These are phyloP conservation scores for Neltuma alba DNA, from an alignment of 306 rosid species.

Conservation along the genomic window DNA sequence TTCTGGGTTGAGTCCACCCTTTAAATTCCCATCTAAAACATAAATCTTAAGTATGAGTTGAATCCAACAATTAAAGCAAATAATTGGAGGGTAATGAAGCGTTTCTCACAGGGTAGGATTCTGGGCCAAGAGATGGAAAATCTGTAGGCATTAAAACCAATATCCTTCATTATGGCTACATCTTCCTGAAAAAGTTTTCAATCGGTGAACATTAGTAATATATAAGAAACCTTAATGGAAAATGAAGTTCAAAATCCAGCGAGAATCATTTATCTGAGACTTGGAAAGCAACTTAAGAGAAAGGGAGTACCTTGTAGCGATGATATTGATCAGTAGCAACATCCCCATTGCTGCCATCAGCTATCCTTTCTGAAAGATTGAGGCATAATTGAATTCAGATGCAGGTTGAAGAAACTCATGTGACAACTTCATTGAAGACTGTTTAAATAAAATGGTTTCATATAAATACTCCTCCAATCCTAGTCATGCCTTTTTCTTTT, in stretches of 20 bases:
- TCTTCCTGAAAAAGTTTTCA: conserved; percentile 45
- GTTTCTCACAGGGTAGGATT: conserved; percentile 51
- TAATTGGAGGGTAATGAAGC: background rate
- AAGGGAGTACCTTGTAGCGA: conserved; percentile 44
- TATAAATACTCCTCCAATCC: no score
- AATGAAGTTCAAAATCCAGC: background rate
- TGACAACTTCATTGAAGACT: no score
- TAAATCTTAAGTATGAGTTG: no score
- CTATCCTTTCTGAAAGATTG: conserved; percentile 3
- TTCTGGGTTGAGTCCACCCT: conserved; percentile 48
- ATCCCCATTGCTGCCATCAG: background rate
- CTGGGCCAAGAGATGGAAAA: conserved; percentile 65
- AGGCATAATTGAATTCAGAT: background rate
- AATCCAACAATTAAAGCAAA: background rate
- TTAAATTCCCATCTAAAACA: conserved; percentile 50
- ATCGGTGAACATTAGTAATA: background rate
- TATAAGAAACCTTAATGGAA: background rate
- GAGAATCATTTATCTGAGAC: background rate
- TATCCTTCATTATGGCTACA: conserved; percentile 41
- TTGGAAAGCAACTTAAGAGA: background rate
- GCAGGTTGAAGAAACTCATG: background rate
- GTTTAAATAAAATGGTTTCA: no score
- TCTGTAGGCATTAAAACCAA: conserved; percentile 52
- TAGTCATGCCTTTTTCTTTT: no score
- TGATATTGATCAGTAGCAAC: conserved; percentile 49